Percentiles rank a stretch among this genome's conserved stretches.
Evolutionary conservation across 805 yeast genomes (phyloP).

Genomic region (Debaryomyces maramus): DNA sequence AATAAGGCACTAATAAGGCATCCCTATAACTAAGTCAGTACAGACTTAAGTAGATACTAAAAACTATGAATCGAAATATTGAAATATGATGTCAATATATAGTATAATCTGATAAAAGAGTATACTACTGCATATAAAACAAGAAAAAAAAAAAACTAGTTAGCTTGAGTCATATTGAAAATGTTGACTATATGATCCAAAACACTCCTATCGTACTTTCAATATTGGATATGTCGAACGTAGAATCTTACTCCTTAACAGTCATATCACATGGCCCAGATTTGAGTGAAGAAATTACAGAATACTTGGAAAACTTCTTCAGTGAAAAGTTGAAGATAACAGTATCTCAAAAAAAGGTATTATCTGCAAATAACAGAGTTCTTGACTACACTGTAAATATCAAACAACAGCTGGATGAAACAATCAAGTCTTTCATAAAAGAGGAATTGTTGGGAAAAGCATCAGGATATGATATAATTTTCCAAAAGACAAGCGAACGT

Average conservation of each 20-base stretch:
- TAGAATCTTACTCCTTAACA: conserved; percentile 15
- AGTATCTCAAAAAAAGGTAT: conserved; percentile 6
- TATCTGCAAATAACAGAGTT: conserved; percentile 22
- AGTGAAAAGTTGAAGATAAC: conserved; percentile 1
- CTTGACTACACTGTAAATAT: conserved; percentile 18
- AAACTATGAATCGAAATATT: too few species aligned
- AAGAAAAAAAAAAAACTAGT: neutral
- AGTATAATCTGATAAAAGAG: too few species aligned
- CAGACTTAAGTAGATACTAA: too few species aligned
- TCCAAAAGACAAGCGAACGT: conserved; percentile 28
- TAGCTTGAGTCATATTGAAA: neutral
- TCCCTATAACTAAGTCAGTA: too few species aligned
- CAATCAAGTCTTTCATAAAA: conserved; percentile 3
- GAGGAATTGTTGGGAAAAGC: conserved; percentile 3
- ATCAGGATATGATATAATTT: conserved; percentile 28
- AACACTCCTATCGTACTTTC: neutral
- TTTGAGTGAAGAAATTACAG: conserved; percentile 5
- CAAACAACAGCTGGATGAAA: conserved; percentile 2
- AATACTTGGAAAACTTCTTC: conserved; percentile 7
- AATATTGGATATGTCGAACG: neutral
- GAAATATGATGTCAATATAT: too few species aligned
- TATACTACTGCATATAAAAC: neutral
- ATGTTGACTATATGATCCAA: neutral
- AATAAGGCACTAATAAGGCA: too few species aligned
- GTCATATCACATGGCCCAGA: conserved; percentile 17